Conservation (phyloP, 495 filamentous ascomycete genomes). For the Amphirosellinia nigrospora region DNA sequence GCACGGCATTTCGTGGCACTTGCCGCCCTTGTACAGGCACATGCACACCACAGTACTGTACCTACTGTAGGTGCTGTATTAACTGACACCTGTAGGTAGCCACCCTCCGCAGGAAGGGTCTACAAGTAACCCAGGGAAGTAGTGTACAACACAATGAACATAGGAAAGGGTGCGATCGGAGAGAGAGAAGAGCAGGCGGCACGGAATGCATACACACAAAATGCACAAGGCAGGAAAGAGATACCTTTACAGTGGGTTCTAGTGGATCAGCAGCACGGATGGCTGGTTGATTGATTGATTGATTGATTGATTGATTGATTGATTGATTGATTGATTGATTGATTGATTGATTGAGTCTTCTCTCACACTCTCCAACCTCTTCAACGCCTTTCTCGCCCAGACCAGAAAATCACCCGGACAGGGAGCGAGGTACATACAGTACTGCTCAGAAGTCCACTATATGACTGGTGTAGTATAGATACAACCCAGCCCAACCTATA, state of each 20-base stretch:
- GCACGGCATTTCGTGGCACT: slow-evolving; percentile 25
- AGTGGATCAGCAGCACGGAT: slow-evolving; percentile 5
- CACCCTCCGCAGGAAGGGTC: slow-evolving; percentile 1
- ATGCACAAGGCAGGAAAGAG: slow-evolving; percentile 16
- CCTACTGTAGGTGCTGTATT: too few species aligned
- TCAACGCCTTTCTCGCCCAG: not conserved
- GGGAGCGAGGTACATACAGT: not conserved
- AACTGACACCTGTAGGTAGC: not conserved
- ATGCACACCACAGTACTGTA: not conserved
- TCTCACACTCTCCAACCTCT: not conserved
- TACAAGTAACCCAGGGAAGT: slow-evolving; percentile 5
- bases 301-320: too few species aligned
- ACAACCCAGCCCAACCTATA: not conserved
- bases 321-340: too few species aligned
- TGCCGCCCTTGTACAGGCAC: slow-evolving; percentile 18
- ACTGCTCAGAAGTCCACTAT: slow-evolving; percentile 3
- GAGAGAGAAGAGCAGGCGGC: not conserved
- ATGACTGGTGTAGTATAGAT: not conserved
- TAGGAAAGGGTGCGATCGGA: not conserved
- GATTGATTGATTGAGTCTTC: too few species aligned
- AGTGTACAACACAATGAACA: not conserved
- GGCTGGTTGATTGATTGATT: not conserved
- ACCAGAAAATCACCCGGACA: not conserved
- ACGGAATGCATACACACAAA: not conserved
- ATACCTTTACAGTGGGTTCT: not conserved